phyloP scores from a whole-genome alignment of 2,329 filamentous ascomycete genomes.

The Hymenoscyphus fraxineus region DNA sequence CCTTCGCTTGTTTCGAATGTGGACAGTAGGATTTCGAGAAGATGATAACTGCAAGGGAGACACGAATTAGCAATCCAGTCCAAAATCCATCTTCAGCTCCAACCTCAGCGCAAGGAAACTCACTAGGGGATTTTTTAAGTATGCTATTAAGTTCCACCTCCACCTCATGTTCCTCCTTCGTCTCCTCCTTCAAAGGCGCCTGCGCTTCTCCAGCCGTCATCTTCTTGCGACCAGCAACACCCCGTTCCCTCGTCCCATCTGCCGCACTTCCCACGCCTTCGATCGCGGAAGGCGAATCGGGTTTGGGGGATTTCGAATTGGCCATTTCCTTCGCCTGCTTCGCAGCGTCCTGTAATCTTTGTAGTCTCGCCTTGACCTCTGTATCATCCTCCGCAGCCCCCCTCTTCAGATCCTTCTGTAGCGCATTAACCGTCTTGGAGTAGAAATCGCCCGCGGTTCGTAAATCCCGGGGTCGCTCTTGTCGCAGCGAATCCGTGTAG shows the following conservation, averaged over 20 bases:
- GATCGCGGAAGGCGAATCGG: conserved; percentile 54
- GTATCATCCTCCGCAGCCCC: conserved; percentile 44
- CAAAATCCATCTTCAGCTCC: background rate
- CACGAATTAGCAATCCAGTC: conserved; percentile 8
- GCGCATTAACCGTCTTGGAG: conserved; percentile 54
- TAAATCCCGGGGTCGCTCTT: conserved; percentile 41
- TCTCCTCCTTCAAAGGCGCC: conserved; percentile 42
- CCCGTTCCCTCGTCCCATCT: conserved; percentile 33
- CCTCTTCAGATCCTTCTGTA: conserved; percentile 35
- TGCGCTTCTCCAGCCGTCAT: conserved; percentile 31
- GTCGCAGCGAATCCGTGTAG: conserved; percentile 60
- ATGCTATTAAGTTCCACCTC: conserved; percentile 73
- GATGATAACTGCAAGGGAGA: conserved; percentile 67
- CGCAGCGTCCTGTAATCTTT: conserved; percentile 65
- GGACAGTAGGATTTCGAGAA: conserved; percentile 96
- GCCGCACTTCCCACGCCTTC: conserved; percentile 42
- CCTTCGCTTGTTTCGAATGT: conserved; percentile 79
- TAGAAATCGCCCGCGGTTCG: conserved; percentile 54
- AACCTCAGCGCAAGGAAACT: conserved; percentile 25
- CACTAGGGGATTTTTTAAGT: conserved; percentile 80
- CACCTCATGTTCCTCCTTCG: conserved; percentile 58
- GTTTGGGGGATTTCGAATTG: conserved; percentile 61
- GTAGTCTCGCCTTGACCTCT: conserved; percentile 52
- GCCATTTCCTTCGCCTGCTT: conserved; percentile 64
- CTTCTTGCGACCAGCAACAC: conserved; percentile 52